These are phyloP conservation scores for Trametes sp. DNA, from an alignment of 1,284 basidiomycete genomes.

Conservation along the genomic window DNA sequence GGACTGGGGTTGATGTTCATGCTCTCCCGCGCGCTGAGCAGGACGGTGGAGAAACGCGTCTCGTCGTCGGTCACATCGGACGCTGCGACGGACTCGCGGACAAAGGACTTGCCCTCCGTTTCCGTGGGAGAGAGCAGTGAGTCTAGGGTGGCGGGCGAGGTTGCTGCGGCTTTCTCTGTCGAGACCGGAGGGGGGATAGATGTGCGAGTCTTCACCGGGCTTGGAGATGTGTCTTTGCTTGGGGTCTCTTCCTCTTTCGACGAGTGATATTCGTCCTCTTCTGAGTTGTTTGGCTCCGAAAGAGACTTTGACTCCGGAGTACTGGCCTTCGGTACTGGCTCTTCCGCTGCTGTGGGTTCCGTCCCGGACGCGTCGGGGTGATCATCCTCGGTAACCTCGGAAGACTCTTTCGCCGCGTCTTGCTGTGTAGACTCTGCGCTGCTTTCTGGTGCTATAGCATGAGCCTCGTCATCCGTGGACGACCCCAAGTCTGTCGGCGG, in stretches of 20 bases:
- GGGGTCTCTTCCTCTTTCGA: constrained; percentile 8
- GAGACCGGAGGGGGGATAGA: constrained; percentile 5
- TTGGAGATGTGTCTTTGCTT: not conserved
- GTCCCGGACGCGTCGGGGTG: not conserved
- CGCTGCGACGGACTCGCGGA: constrained; percentile 54
- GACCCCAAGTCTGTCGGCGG: constrained; percentile 8
- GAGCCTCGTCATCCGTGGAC: constrained; percentile 1
- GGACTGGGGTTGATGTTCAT: constrained; percentile 34
- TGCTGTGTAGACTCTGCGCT: not conserved
- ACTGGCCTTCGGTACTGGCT: not conserved
- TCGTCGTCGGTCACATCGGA: constrained; percentile 74
- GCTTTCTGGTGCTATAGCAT: not conserved
- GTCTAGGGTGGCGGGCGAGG: constrained; percentile 40
- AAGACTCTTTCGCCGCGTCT: not conserved
- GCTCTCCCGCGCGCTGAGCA: constrained; percentile 51
- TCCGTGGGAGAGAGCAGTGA: constrained; percentile 52
- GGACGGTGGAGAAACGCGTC: constrained; percentile 62
- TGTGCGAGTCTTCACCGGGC: not conserved
- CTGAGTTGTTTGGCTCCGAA: not conserved
- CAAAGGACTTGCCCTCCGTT: constrained; percentile 33
- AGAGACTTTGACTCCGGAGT: not conserved
- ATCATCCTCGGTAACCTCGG: not conserved
- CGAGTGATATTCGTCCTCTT: not conserved
- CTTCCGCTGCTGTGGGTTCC: not conserved
- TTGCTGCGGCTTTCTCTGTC: constrained; percentile 3